These are phyloP conservation scores for Teunomyces funiuensis DNA, from an alignment of 805 yeast genomes.

Conservation along the genomic window DNA sequence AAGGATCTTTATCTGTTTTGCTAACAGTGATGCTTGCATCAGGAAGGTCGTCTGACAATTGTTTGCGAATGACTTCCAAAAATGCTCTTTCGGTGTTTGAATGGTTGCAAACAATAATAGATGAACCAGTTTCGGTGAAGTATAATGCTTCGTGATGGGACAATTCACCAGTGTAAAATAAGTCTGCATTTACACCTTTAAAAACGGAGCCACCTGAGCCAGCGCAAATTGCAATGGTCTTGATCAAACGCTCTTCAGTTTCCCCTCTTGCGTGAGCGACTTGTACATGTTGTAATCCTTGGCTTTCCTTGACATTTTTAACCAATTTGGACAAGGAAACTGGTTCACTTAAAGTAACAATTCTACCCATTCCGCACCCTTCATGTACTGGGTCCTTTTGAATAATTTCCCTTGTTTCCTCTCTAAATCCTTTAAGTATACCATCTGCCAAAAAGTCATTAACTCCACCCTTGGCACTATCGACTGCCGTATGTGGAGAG, in stretches of 20 bases:
- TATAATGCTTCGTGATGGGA: slow-evolving; percentile 88
- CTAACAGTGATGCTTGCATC: slow-evolving; percentile 51
- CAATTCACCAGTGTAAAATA: slow-evolving; percentile 87
- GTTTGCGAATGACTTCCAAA: slow-evolving; percentile 51
- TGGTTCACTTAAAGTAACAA: slow-evolving; percentile 49
- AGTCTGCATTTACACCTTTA: slow-evolving; percentile 59
- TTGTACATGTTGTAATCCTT: slow-evolving; percentile 60
- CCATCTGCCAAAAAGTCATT: slow-evolving; percentile 87
- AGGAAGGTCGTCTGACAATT: slow-evolving; percentile 46
- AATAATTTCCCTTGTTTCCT: slow-evolving; percentile 35
- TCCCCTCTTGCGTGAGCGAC: slow-evolving; percentile 45
- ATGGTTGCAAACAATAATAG: slow-evolving; percentile 81
- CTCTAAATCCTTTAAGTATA: slow-evolving; percentile 33
- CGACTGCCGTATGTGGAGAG: slow-evolving; percentile 95
- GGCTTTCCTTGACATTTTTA: slow-evolving; percentile 48
- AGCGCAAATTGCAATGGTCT: slow-evolving; percentile 82
- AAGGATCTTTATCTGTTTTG: slow-evolving; percentile 64
- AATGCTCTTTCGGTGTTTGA: slow-evolving; percentile 92
- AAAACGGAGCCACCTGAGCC: slow-evolving; percentile 90
- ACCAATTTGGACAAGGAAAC: slow-evolving; percentile 48
- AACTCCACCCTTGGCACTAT: slow-evolving; percentile 89
- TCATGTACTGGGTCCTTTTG: slow-evolving; percentile 43
- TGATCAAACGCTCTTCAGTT: slow-evolving; percentile 34
- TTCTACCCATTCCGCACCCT: slow-evolving; percentile 81
- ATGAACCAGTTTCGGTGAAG: slow-evolving; percentile 66